Percentiles rank a stretch among this genome's conserved stretches.
These are phyloP conservation scores for Zymoseptoria ardabiliae DNA, from an alignment of 2,329 filamentous ascomycete genomes.

Conservation along the genomic window DNA sequence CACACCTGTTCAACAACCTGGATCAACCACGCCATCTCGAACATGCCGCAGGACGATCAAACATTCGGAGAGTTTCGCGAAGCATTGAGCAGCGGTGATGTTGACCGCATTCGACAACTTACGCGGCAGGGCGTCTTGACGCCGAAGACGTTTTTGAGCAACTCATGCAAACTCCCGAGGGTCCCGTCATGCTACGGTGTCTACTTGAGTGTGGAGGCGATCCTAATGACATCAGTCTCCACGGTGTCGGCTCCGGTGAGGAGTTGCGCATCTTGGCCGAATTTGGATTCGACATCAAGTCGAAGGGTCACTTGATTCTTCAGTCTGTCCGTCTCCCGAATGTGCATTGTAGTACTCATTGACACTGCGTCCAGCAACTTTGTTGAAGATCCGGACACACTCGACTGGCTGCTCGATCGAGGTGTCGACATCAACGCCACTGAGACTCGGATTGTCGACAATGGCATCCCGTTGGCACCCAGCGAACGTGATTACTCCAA, in stretches of 20 bases:
- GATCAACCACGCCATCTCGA: too few relatives aligned
- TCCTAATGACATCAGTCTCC: neutral
- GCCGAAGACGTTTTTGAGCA: neutral
- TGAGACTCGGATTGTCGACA: constrained; percentile 1
- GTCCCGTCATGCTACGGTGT: neutral
- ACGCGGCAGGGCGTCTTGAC: neutral
- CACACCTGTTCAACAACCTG: too few relatives aligned
- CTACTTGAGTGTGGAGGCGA: neutral
- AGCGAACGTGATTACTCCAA: constrained; percentile 5
- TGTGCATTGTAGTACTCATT: too few relatives aligned
- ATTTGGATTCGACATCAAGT: constrained; percentile 3
- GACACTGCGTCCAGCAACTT: constrained; percentile 2
- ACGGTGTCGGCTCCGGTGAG: neutral
- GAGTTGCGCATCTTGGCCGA: constrained; percentile 2
- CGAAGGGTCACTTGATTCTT: constrained; percentile 3
- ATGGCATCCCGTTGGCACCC: constrained; percentile 1
- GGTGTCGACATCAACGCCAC: constrained; percentile 11
- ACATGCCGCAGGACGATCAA: too few relatives aligned
- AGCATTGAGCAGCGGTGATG: neutral
- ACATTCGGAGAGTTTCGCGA: too few relatives aligned
- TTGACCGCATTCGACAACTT: neutral
- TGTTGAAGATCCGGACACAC: constrained; percentile 1
- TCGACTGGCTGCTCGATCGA: constrained; percentile 12
- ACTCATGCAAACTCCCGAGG: neutral
- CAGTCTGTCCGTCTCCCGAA: constrained; percentile 2